Evolutionary conservation across 2,329 filamentous ascomycete species (phyloP).

Genomic region (Curvularia hawaiiensis): DNA sequence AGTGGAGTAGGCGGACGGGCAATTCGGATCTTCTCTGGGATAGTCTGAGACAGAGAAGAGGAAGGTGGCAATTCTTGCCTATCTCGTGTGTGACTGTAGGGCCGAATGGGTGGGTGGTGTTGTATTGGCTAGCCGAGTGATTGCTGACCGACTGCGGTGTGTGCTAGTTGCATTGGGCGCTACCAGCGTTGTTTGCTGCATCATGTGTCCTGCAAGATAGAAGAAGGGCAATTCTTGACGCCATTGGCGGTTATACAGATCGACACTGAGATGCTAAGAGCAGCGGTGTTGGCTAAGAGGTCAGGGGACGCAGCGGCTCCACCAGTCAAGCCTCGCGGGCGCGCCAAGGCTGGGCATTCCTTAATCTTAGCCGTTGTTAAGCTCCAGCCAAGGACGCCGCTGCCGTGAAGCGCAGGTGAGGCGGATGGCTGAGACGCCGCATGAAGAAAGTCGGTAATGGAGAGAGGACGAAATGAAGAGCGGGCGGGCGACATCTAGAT

Average conservation of each 20-base stretch:
- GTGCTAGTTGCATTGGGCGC: conserved; percentile 2
- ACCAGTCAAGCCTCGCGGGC: conserved; percentile 32
- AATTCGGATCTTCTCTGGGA: background rate
- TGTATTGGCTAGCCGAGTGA: conserved; percentile 11
- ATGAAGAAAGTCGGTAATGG: background rate
- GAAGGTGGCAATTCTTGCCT: conserved; percentile 7
- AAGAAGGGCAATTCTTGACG: background rate
- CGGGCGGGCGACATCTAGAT: conserved; percentile 14
- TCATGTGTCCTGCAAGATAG: background rate
- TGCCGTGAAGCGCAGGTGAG: conserved; percentile 5
- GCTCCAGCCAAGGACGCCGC: conserved; percentile 10
- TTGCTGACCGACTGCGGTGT: conserved; percentile 13
- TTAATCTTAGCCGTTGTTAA: conserved; percentile 32
- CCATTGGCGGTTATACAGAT: conserved; percentile 21
- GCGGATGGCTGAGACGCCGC: background rate
- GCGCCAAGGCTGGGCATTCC: conserved; percentile 31
- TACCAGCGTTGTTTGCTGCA: background rate
- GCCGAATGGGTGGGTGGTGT: conserved; percentile 8
- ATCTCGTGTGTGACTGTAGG: conserved; percentile 17
- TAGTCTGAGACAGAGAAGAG: background rate
- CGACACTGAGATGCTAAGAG: conserved; percentile 10
- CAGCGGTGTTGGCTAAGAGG: conserved; percentile 6
- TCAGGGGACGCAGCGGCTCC: conserved; percentile 19
- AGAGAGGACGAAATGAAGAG: background rate
- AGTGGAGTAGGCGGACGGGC: conserved; percentile 4